Evolutionary conservation across 768 basidiomycete species (phyloP), one percentile per base, ranked within the genome.

Genomic region (Trametes coccinea): DNA sequence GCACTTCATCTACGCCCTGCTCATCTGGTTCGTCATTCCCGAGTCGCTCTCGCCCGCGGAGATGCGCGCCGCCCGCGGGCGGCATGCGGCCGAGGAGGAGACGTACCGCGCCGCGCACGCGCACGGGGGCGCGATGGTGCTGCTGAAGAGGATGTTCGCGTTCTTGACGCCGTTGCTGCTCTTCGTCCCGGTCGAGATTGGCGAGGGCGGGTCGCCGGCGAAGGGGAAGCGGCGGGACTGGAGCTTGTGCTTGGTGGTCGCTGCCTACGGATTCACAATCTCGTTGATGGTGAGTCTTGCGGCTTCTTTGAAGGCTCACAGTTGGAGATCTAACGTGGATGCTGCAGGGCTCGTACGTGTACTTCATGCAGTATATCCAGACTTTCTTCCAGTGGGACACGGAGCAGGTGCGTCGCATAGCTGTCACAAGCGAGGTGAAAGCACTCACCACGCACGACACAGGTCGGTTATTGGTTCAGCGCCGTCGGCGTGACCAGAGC

Each of bases 381-480:
- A 73, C 78, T 0, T 78, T 75, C 3, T 92, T 89, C 70, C 77
- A 80, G 3, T 93, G 90, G 91, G 79, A 73, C 30, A 78, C 90
- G 22, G 86, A 89, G 75, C 77, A 73, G 57, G 88, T 89, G 64
- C 39, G 81, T 68, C 34, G 3, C n/a, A 14, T 9, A n/a, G 1
- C 0, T 37, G 29, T 7, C 31, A 30, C 41, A n/a, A 61, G 47
- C 30, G 43, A 7, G 44, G n/a, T 56, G 49, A 34, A 27, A 22
- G 22, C 22, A 22, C 22, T 22, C 22, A 22, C 22, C 30, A 16
- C 45, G 9, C 31, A 22, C 29, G 27, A 11, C 48, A 30, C 57
- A 91, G 90, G 70, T 86, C n/a, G 89, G 89, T n/a, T 91, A 91
- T 68, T 91, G 80, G 76, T 67, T 90, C 10, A 87, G 84, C 59